phyloP scores from a whole-genome alignment of 768 basidiomycete species.

The Russula vinacea region DNA sequence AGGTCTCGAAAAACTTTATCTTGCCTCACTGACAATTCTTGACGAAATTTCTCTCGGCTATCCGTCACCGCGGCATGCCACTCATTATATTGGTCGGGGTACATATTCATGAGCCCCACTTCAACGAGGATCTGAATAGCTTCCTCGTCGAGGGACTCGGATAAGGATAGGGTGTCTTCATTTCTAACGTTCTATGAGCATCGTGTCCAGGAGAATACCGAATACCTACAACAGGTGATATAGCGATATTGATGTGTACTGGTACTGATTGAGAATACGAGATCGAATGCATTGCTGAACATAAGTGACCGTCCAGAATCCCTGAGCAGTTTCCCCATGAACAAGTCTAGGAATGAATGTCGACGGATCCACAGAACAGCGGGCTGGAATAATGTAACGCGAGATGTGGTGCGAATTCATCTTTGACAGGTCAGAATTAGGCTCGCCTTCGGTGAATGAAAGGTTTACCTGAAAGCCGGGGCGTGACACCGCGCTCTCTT shows the following conservation, averaged over 20 bases:
- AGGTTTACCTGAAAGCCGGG: slow-evolving; percentile 47
- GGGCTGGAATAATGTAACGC: background rate
- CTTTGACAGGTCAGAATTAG: slow-evolving; percentile 4
- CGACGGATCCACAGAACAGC: background rate
- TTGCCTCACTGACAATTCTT: background rate
- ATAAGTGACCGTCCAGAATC: slow-evolving; percentile 12
- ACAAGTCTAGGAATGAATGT: slow-evolving; percentile 10
- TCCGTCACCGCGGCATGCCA: background rate
- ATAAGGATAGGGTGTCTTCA: background rate
- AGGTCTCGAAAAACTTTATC: background rate
- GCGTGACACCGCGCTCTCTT: slow-evolving; percentile 45
- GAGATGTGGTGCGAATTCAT: slow-evolving; percentile 1
- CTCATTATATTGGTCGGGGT: background rate
- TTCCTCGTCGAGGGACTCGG: slow-evolving; percentile 1
- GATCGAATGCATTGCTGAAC: background rate
- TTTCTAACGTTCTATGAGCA: background rate
- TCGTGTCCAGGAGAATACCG: too few species aligned
- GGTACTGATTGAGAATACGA: background rate
- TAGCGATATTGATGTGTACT: background rate
- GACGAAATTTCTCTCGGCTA: background rate
- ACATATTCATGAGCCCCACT: background rate
- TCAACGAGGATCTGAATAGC: slow-evolving; percentile 5
- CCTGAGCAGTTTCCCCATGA: slow-evolving; percentile 29
- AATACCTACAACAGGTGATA: slow-evolving; percentile 8
- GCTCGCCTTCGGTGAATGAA: too few species aligned